phyloP scores from a whole-genome alignment of 2,329 filamentous ascomycete genomes.

The Pseudocercospora crystallina region DNA sequence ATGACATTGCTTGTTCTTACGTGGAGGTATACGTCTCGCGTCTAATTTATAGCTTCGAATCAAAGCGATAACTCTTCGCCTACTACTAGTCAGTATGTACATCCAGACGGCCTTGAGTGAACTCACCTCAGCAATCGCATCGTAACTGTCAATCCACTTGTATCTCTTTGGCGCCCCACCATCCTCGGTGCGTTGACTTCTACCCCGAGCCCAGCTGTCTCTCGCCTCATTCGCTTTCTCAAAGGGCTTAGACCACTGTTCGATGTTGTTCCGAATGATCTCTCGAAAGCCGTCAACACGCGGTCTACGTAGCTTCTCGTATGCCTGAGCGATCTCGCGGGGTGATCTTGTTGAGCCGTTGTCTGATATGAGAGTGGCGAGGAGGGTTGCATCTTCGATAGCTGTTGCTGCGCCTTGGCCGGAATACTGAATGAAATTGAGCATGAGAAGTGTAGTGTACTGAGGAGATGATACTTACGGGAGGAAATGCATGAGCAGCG shows the following conservation, averaged over 20 bases:
- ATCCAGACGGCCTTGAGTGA: no score
- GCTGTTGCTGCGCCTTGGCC: conserved; percentile 15
- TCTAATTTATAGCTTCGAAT: background rate
- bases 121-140: conserved; percentile 2
- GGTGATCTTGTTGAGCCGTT: background rate
- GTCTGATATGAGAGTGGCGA: conserved; percentile 2
- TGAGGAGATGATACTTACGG: background rate
- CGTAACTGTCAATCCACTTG: conserved; percentile 11
- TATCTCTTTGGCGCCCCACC: conserved; percentile 1
- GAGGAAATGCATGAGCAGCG: conserved; percentile 13
- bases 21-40: no score
- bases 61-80: background rate
- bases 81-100: no score
- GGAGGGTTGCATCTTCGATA: conserved; percentile 11
- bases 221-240: background rate
- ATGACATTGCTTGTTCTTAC: no score
- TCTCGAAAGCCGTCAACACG: conserved; percentile 10
- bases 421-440: background rate
- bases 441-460: background rate
- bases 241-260: background rate
- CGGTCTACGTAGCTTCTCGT: conserved; percentile 8
- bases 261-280: conserved; percentile 6
- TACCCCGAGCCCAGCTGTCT: background rate
- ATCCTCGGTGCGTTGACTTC: background rate
- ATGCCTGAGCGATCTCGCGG: background rate